These are phyloP conservation scores for Microdochium trichocladiopsis DNA, from an alignment of 2,329 filamentous ascomycete species.

Conservation along the genomic window DNA sequence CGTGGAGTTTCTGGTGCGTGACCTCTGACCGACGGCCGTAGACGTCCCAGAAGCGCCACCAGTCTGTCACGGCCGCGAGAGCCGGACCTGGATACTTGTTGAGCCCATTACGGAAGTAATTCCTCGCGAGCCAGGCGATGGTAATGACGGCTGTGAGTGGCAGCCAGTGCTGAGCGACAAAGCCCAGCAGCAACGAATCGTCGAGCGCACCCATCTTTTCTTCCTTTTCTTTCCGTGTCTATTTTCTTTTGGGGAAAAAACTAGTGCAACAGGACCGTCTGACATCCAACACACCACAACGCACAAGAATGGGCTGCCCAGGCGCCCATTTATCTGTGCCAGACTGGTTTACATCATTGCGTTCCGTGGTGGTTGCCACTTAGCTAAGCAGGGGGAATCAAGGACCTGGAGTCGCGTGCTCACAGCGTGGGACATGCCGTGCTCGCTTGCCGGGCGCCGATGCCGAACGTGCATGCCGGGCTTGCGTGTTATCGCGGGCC, in stretches of 20 bases:
- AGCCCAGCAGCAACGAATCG: conserved; percentile 22
- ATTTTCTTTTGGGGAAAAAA: background rate
- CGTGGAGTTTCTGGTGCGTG: conserved; percentile 62
- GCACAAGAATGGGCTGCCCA: background rate
- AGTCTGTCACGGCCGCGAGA: conserved; percentile 61
- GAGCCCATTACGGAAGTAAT: conserved; percentile 48
- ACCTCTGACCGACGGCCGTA: conserved; percentile 56
- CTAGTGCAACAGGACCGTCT: too few relatives aligned
- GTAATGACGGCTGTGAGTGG: conserved; percentile 22
- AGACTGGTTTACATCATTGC: background rate
- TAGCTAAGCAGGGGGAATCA: background rate
- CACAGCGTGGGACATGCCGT: background rate
- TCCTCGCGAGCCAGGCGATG: conserved; percentile 35
- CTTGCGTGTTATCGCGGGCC: background rate
- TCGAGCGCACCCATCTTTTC: conserved; percentile 18
- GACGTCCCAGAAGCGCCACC: conserved; percentile 70
- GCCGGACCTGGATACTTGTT: conserved; percentile 68
- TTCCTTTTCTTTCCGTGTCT: background rate
- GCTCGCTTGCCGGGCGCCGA: background rate
- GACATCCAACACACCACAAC: too few relatives aligned
- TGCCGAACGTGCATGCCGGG: background rate
- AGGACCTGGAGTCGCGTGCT: background rate
- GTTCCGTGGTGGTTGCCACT: background rate
- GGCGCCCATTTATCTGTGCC: background rate
- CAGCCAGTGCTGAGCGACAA: conserved; percentile 35